Evolutionary conservation across 768 basidiomycete species (phyloP), one percentile per base, ranked within the genome.

Genomic region (Krasilnikovozyma curviuscula): DNA sequence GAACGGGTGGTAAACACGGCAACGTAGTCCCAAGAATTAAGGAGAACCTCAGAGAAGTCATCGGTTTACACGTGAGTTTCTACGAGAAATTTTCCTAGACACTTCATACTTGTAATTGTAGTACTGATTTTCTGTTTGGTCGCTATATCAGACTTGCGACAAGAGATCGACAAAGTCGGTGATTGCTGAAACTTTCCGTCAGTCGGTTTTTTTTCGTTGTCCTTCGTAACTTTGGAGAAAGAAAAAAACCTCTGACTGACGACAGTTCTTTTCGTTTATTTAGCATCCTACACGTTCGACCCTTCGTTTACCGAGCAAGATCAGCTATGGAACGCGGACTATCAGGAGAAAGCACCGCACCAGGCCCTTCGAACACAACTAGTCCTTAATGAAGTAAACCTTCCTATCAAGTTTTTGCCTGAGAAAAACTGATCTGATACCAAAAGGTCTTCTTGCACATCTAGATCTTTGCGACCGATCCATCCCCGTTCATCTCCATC

Each of bases 41-140:
- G 30, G 59, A 61, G 44, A 29, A 25, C 14, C 30, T 59, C 8
- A 24, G 60, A 41, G 55, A 45, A 21, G 25, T 44, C 18, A 53
- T 59, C 30, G 61, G 61, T 3, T 44, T 59, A 0, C 61, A 60
- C 29, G n/a, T n/a, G n/a, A n/a, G n/a, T n/a, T n/a, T n/a, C 5
- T 13, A 3, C 18, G n/a, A n/a, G n/a, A n/a, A n/a, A n/a, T n/a
- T n/a, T n/a, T n/a, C n/a, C n/a, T n/a, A n/a, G n/a, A n/a, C n/a
- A n/a, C n/a, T n/a, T n/a, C n/a, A n/a, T n/a, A n/a, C n/a, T n/a
- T n/a, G n/a, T n/a, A n/a, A n/a, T n/a, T n/a, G n/a, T n/a, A n/a
- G n/a, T n/a, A n/a, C n/a, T n/a, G n/a, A n/a, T n/a, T n/a, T n/a
- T n/a, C n/a, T n/a, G n/a, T n/a, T n/a, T n/a, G n/a, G n/a, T n/a